Evolutionary conservation across 2,329 filamentous ascomycete genomes (phyloP).

Genomic region (Cladophialophora chaetospira): DNA sequence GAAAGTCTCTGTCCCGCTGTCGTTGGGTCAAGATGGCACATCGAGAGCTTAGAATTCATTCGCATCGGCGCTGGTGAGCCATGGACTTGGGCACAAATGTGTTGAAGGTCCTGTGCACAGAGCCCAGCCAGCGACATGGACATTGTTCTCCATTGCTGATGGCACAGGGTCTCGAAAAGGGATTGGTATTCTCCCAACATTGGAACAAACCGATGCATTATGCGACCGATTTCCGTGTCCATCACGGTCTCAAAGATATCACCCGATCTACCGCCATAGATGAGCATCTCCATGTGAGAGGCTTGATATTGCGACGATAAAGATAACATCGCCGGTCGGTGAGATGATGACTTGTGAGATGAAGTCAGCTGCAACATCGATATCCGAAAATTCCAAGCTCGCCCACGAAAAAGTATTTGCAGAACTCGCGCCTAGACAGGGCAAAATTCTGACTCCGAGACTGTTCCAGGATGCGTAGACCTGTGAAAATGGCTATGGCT

Average conservation of each 20-base stretch:
- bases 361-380: not conserved
- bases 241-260: not conserved
- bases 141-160: constrained; percentile 26
- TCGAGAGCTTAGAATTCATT: constrained; percentile 37
- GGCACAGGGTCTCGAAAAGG: not conserved
- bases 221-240: not conserved
- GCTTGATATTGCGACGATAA: constrained; percentile 1
- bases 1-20: not conserved
- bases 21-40: not conserved
- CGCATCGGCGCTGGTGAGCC: constrained; percentile 32
- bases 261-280: not conserved
- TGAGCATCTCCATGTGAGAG: not conserved
- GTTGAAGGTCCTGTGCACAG: not conserved
- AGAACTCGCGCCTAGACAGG: too few species aligned
- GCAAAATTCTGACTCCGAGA: too few species aligned
- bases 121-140: constrained; percentile 52
- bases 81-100: not conserved
- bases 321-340: not conserved
- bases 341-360: not conserved
- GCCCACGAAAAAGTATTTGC: not conserved
- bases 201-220: not conserved
- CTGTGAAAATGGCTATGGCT: too few species aligned
- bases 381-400: not conserved
- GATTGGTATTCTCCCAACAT: not conserved
- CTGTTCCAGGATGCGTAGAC: too few species aligned